Evolutionary conservation across 495 filamentous ascomycete species (phyloP), one percentile per base, ranked within the genome.

Genomic region (Aspergillus kassunensis): DNA sequence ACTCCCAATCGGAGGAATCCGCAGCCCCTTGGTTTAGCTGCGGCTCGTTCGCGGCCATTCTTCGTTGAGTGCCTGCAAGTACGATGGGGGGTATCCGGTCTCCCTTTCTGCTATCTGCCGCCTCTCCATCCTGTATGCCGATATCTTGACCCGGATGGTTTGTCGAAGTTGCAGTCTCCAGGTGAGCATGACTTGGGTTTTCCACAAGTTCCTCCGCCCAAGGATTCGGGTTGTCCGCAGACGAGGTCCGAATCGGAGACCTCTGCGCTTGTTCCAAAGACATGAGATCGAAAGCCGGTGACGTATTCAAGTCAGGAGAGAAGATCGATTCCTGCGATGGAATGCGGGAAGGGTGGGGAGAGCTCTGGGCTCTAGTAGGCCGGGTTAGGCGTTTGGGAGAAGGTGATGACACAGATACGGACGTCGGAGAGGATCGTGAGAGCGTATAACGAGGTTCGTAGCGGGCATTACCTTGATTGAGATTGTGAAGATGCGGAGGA

Each of bases 271-370:
- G 62, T 49, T 76, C 70, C 12, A 74, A 51, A 8, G 71, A 64
- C 73, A 73, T 76, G 34, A 73, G 56, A 37, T 72, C 69, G 36
- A 76, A 73, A 0, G 71, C 70, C 4, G 70, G 71, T 0, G 71
- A 74, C 4, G 68, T 76, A 42, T 72, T 67, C 50, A 73, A 63
- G 46, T 74, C 69, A 19, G 71, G 71, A 3, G 68, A 74, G 36
- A 69, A 74, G 39, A 76, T 60, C 6, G 69, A 68, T 24, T 73
- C 68, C 47, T 65, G 53, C 7, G 69, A 69, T 9, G 65, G 62
- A 33, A 67, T 34, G 25, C 61, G 63, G 34, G 54, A 60, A 36
- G 62, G 59, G 21, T 60, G 56, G 9, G 62, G 62, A 15, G 62
- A 60, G 55, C 62, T 65, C 46, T 59, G 62, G 24, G 62, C 62